Evolutionary conservation across 169 alveolate species (phyloP), one percentile per base, ranked within the genome.

Genomic region (Plasmodium gonderi): DNA sequence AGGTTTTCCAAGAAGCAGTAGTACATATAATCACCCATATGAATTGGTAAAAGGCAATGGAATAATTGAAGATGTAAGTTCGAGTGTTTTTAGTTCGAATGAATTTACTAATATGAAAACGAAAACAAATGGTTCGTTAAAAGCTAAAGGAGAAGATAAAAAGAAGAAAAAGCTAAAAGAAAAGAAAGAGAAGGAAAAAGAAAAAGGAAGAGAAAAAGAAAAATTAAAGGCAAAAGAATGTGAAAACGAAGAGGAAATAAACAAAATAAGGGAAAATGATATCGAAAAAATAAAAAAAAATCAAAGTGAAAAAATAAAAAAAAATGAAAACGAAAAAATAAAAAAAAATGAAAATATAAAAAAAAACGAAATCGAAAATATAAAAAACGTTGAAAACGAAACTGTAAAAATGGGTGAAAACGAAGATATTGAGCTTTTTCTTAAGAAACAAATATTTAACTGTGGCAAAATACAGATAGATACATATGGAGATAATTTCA

Each of bases 111-210:
- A 40, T 51, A 67, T 65, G 36, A 33, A 51, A 67, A 81, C 40
- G 38, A 68, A 68, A 36, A 12, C 65, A 20, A 69, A 69, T 74
- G 51, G 76, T 44, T 81, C 60, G 38, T 31, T 60, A 8, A 9
- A 36, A n/a, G 31, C 8, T 5, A 54, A 81, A 23, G 74, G 17
- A 40, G 91, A 81, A 33, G 75, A 81, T 42, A 81, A 14, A 47
- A 81, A 64, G n/a, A 80, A 60, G 29, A 29, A 81, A 26, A 81
- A 47, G 44, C 60, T 31, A 77, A 77, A 45, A 29, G 74, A 49
- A 7, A 77, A 77, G 11, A 23, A 36, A 17, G 65, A 1, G 26
- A 60, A 60, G 72, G 26, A 60, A 60, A 60, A 60, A 36, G 72
- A 60, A 54, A 54, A 31, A 20, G 69, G 7, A 9, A 54, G 7